Evolutionary conservation across 768 basidiomycete species (phyloP).

Genomic region (Pulveroboletus sp.): DNA sequence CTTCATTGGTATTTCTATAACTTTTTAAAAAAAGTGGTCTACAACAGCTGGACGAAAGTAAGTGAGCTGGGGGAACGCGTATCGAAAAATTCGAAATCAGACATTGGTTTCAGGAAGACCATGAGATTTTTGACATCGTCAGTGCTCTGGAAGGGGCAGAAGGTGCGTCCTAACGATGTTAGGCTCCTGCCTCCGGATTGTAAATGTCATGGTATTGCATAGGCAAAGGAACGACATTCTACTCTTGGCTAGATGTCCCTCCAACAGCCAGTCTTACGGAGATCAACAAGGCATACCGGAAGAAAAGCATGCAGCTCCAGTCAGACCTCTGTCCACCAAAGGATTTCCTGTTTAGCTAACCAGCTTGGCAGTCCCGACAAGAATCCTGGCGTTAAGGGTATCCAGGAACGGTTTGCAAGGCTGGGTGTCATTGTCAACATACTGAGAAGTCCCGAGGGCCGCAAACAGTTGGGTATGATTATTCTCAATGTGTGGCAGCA

Average conservation of each 20-base stretch:
- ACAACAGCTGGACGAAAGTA: conserved; percentile 68
- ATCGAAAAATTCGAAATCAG: conserved; percentile 5
- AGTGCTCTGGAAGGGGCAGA: conserved; percentile 74
- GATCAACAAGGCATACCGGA: conserved; percentile 88
- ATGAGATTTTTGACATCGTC: conserved; percentile 96
- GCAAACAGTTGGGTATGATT: conserved; percentile 60
- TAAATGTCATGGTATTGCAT: neutral
- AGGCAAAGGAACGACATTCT: conserved; percentile 92
- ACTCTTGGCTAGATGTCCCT: conserved; percentile 86
- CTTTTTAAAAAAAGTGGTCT: conserved; percentile 4
- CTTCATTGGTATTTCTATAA: neutral
- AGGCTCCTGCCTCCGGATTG: conserved; percentile 2
- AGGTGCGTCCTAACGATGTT: conserved; percentile 41
- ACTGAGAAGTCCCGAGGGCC: conserved; percentile 67
- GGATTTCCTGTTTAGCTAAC: conserved; percentile 5
- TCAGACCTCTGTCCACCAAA: conserved; percentile 38
- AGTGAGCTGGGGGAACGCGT: conserved; percentile 4
- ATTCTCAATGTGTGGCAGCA: neutral
- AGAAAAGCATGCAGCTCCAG: conserved; percentile 88
- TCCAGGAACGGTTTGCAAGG: conserved; percentile 88
- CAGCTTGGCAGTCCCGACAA: conserved; percentile 79
- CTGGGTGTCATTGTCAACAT: conserved; percentile 84
- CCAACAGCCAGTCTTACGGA: conserved; percentile 68
- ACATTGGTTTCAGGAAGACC: conserved; percentile 62
- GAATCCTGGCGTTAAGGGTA: conserved; percentile 77